Percentiles rank a stretch among this genome's conserved stretches.
Conservation (phyloP, 345 rosid genomes). For the Gossypium turneri region DNA sequence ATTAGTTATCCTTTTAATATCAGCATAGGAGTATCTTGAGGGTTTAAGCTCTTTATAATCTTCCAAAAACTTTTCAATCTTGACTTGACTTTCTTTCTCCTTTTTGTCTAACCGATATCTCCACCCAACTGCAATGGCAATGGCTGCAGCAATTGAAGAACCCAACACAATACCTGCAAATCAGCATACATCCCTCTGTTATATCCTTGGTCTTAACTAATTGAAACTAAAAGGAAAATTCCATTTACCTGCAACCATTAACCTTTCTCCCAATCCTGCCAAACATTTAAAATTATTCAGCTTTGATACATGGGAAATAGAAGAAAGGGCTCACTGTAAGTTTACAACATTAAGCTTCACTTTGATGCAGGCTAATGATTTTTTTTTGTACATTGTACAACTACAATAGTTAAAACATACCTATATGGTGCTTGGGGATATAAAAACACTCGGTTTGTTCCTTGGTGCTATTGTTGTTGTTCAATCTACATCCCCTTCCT, state of each 20-base stretch:
- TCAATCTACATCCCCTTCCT: background rate
- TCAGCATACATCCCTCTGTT: background rate
- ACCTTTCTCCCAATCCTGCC: background rate
- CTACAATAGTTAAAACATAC: background rate
- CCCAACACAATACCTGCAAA: slow-evolving; percentile 3
- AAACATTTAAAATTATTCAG: background rate
- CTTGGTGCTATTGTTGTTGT: background rate
- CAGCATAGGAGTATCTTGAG: background rate
- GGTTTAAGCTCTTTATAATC: background rate
- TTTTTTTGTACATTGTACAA: no score
- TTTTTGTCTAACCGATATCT: background rate
- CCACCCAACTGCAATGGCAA: background rate
- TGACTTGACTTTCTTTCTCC: background rate
- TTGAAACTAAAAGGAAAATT: background rate
- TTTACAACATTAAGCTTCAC: background rate
- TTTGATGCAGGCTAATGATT: background rate
- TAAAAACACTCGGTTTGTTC: slow-evolving; percentile 8
- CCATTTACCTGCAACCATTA: background rate
- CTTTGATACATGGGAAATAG: background rate
- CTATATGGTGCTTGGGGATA: background rate
- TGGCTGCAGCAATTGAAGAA: background rate
- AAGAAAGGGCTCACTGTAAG: background rate
- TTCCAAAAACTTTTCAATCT: background rate
- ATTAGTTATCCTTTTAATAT: background rate
- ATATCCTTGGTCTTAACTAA: background rate